Base-by-base conservation (phyloP, 306 rosid species). In the Mimosa pudica region DNA sequence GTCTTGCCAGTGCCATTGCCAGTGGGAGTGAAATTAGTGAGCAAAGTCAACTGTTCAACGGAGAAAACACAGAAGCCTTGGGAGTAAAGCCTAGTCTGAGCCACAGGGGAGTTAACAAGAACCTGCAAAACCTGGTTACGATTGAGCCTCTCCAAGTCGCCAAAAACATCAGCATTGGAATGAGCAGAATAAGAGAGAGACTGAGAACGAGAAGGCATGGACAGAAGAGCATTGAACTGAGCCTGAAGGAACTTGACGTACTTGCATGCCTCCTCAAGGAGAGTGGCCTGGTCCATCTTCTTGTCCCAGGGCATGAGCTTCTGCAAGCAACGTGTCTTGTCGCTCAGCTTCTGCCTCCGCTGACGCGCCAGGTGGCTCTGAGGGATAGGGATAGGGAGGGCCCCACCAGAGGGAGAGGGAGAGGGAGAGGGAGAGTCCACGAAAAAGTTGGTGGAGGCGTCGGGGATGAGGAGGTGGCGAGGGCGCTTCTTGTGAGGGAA, bases 241-340 rank as follows among this genome's bases (percentile, higher is more conserved):
- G 96, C 97, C 81, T 91, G 89, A 5, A 95, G 90, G 70, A 90
- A 95, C 70, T 86, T 91, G 0, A 95, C 91, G 71, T 95, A 95
- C 72, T 86, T 88, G 73, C 76, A 86, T n/a, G 97, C 87, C 54
- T 89, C 89, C 61, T 90, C 90, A 0, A 88, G 84, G 75, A 91
- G 88, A 1, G 98, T 88, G 0, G 93, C 92, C 48, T 87, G 93
- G 73, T 91, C 98, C 99, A 95, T 92, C 77, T 91, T 93, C 77
- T 82, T 90, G 84, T 95, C 98, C 92, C 92, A 91, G 0, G 99
- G 99, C 77, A 95, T 86, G 7, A 95, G 88, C 79, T 85, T 89
- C 87, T 90, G 94, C 49, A 93, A 80, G 82, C 94, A 91, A 30
- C 97, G 90, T 0, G 89, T 90, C 85, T 92, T 95, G 71, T 95